phyloP scores from a whole-genome alignment of 371 early-diverging fungal genomes.

The Mycotypha africana region DNA sequence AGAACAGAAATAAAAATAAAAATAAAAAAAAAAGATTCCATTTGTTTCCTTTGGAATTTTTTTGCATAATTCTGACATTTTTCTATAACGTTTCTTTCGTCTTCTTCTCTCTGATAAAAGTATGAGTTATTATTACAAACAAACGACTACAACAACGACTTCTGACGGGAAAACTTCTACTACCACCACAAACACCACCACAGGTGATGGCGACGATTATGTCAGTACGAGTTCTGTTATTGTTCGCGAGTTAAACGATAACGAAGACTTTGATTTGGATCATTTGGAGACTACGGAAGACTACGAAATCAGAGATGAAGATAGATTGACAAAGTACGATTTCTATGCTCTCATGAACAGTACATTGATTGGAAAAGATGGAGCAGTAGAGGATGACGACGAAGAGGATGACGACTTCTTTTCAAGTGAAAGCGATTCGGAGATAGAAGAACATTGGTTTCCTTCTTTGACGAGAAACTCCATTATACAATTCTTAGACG shows the following conservation, averaged over 20 bases:
- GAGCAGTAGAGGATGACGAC: constrained; percentile 9
- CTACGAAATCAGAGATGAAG: constrained; percentile 16
- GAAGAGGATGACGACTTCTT: no score
- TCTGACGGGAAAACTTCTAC: constrained; percentile 1
- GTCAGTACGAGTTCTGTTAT: neutral
- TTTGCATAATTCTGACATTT: no score
- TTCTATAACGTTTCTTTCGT: no score
- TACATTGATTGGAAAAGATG: no score
- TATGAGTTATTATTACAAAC: constrained; percentile 12
- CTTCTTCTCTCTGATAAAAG: no score
- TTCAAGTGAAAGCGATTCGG: constrained; percentile 14
- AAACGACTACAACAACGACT: neutral
- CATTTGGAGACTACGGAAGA: constrained; percentile 1
- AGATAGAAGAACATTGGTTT: constrained; percentile 22
- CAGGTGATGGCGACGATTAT: neutral
- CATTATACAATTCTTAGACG: constrained; percentile 15
- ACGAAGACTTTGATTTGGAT: constrained; percentile 2
- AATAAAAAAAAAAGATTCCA: no score
- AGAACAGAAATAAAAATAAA: no score
- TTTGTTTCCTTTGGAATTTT: no score
- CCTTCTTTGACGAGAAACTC: constrained; percentile 13
- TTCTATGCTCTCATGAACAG: constrained; percentile 12
- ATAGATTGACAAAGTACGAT: constrained; percentile 15
- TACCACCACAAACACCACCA: constrained; percentile 1
- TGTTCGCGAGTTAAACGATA: constrained; percentile 13